Base-by-base conservation (phyloP, 2,329 filamentous ascomycete genomes). In the Trichoderma asperellum region DNA sequence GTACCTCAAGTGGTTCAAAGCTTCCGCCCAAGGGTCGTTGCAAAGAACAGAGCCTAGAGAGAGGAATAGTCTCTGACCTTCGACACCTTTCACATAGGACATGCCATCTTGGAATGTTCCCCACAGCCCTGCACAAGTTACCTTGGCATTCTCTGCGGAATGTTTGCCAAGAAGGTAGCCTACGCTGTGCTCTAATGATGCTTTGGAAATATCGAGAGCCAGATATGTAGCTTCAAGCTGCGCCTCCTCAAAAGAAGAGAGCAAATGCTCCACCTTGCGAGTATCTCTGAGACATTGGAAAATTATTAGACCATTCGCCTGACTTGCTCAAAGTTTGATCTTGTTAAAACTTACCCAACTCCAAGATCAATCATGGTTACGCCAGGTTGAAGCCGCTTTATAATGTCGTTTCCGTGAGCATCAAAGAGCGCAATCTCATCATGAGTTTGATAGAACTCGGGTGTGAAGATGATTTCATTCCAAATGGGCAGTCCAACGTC, bases 31-130 rank as follows among this genome's bases (percentile, higher is more conserved):
- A 10, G 76, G 74, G 72, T 82, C 81, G 61, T 82, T 82, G 73
- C 80, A 82, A 21, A 82, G 75, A 4, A 82, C 81, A 8, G 81
- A 82, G 2, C 81, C 81, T 2, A 82, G 75, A 0, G 81, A 82
- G 8, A 82, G 75, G 65, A 82, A 80, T n/a, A 82, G 71, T 16
- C 79, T 75, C 2, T 76, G 78, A 2, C 75, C 72, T n/a, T 72
- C 60, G 35, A 81, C 76, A 8, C 72, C 69, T 49, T 75, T 70
- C 43, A 79, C 75, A 65, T 77, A 79, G 4, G 72, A 68, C 70
- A 78, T 75, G 21, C 80, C 79, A 66, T 81, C 74, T 11, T 77
- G 69, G 69, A 82, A 82, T 12, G 79, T 80, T 5, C 81, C 81
- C 80, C 80, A 82, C 49, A 82, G 75, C 18, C 80, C 80, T 14